Evolutionary conservation across 2,329 filamentous ascomycete genomes (phyloP).

Genomic region (Cyclaneusma minus): DNA sequence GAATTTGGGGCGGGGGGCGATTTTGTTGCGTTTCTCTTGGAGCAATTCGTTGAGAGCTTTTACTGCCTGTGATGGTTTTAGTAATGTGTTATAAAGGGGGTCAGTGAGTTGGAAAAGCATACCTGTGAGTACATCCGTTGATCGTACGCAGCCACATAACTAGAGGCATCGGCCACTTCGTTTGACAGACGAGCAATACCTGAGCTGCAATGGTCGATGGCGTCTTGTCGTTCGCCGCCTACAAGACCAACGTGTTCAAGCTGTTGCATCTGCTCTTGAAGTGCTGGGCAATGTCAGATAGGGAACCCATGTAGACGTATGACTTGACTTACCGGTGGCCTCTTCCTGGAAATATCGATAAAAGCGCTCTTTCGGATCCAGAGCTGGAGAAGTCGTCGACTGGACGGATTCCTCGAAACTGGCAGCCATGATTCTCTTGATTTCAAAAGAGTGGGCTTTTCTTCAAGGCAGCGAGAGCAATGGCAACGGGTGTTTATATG

Average conservation of each 20-base stretch:
- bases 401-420: too few relatives aligned
- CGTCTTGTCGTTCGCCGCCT: constrained; percentile 64
- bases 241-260: constrained; percentile 46
- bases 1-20: constrained; percentile 67
- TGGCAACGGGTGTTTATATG: too few relatives aligned
- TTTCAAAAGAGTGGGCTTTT: too few relatives aligned
- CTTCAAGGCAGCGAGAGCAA: too few relatives aligned
- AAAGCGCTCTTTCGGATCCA: constrained; percentile 63
- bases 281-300: constrained; percentile 29
- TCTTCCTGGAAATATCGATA: constrained; percentile 71
- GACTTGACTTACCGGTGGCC: constrained; percentile 40
- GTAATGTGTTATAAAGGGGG: not conserved
- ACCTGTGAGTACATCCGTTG: constrained; percentile 75
- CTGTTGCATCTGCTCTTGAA: constrained; percentile 61
- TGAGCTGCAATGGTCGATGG: constrained; percentile 65
- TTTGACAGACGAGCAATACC: constrained; percentile 68
- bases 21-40: constrained; percentile 48
- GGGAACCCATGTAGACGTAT: constrained; percentile 1
- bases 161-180: constrained; percentile 70
- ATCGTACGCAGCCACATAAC: constrained; percentile 77
- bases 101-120: constrained; percentile 5
- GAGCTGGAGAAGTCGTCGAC: too few relatives aligned
- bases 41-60: constrained; percentile 70
- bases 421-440: too few relatives aligned
- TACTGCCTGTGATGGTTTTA: constrained; percentile 39